Base-by-base conservation (phyloP, 805 yeast genomes). In the Ogataea zsoltii region DNA sequence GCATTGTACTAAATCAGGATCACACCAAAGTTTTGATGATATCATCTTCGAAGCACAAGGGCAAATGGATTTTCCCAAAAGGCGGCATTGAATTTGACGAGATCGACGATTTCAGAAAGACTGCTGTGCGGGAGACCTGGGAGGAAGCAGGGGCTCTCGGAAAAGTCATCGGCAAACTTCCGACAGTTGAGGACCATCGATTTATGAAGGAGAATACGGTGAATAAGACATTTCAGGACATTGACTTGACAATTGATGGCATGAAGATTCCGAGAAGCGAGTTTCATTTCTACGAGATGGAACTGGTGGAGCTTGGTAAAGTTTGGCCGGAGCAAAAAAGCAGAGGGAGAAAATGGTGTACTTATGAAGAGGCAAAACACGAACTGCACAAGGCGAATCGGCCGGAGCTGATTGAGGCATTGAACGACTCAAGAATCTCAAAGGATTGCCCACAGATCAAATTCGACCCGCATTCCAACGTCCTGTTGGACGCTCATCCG, bases 141-240 rank as follows among this genome's bases (percentile, higher is more conserved):
- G 99, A 94, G 65, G 99, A 94, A 67, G 94, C 96, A 0, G 99
- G 99, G 0, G 87, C 87, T 18, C 77, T 76, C 29, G 96, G 97
- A 7, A 68, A 62, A 14, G 72, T 90, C 3, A 57, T 71, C 3
- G 55, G 60, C 33, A 72, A 73, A 47, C 67, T 92, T 33, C 95
- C 92, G 0, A 70, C 77, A 0, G 83, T 87, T 19, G 77, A 76
- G 38, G 97, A 91, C 42, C 63, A 59, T 26, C 43, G 70, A 15
- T 65, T 60, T 43, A 44, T 53, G 38, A 58, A 60, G 40, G 44
- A 31, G 3, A 51, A 55, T 25, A 44, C 45, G 7, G 55, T 54
- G 13, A 45, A 49, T 10, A 50, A 50, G 30, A 45, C 46, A 9
- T 50, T 53, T 28, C 42, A 51, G 7, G 51, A 49, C 7, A 33